A percentile compares a stretch with the other conserved stretches of the same genome.
Conservation (phyloP, 2,329 filamentous ascomycete species). For the Alternaria gaisen region DNA sequence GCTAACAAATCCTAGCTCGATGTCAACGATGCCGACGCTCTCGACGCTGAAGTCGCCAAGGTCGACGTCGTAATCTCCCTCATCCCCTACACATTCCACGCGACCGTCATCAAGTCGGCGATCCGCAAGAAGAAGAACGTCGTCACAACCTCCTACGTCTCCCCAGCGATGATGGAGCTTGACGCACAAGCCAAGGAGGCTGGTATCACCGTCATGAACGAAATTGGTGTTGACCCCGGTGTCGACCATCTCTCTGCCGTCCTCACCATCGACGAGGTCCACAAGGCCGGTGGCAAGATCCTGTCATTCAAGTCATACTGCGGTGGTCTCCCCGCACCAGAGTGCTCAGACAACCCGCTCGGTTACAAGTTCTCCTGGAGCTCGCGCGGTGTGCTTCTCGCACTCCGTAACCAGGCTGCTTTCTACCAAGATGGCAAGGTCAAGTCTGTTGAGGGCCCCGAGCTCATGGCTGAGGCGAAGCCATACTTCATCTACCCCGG, state of each 20-base stretch:
- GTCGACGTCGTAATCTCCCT: slow-evolving; percentile 76
- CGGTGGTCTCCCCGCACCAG: slow-evolving; percentile 60
- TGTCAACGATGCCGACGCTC: slow-evolving; percentile 76
- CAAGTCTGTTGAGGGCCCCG: slow-evolving; percentile 63
- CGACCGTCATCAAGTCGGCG: slow-evolving; percentile 88
- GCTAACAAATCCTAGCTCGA: slow-evolving; percentile 69
- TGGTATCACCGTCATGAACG: slow-evolving; percentile 97
- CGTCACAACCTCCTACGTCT: slow-evolving; percentile 93
- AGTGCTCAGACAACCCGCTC: slow-evolving; percentile 85
- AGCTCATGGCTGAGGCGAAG: slow-evolving; percentile 87
- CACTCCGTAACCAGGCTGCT: slow-evolving; percentile 83
- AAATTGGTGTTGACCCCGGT: slow-evolving; percentile 70
- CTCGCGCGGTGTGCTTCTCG: slow-evolving; percentile 84
- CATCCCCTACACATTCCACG: slow-evolving; percentile 77
- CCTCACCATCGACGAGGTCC: slow-evolving; percentile 88
- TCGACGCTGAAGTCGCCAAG: slow-evolving; percentile 83
- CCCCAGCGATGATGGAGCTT: slow-evolving; percentile 89
- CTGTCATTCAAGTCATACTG: slow-evolving; percentile 84
- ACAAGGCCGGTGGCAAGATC: slow-evolving; percentile 86
- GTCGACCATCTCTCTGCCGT: slow-evolving; percentile 83
- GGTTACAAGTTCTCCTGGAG: slow-evolving; percentile 89
- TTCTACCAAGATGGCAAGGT: slow-evolving; percentile 83
- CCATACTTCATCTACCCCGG: slow-evolving; percentile 91
- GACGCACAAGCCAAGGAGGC: slow-evolving; percentile 84
- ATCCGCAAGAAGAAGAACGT: slow-evolving; percentile 96